Evolutionary conservation across 768 basidiomycete genomes (phyloP).

Genomic region (Suillus spraguei): DNA sequence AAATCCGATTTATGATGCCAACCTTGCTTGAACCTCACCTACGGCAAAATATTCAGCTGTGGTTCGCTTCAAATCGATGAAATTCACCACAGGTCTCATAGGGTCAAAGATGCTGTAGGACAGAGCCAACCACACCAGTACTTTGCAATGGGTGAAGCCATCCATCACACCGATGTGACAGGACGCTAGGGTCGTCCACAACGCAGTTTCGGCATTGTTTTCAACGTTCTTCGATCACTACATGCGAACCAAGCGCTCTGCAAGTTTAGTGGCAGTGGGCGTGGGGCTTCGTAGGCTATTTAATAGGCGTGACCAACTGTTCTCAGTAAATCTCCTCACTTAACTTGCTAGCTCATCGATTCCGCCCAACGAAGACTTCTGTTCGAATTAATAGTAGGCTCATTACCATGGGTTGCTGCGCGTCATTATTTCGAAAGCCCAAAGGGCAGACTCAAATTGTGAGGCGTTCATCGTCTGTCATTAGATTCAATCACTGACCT

Average conservation of each 20-base stretch:
- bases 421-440: not conserved
- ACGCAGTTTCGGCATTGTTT: not conserved
- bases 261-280: not conserved
- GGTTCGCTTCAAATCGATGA: not conserved
- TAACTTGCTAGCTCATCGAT: not conserved
- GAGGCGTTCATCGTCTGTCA: not conserved
- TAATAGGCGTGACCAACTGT: not conserved
- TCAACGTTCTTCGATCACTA: not conserved
- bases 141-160: no score
- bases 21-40: not conserved
- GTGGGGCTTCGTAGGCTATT: not conserved
- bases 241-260: not conserved
- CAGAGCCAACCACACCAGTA: not conserved
- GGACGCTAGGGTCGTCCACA: not conserved
- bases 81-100: not conserved
- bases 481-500: not conserved
- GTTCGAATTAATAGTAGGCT: not conserved
- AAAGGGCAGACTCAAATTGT: not conserved
- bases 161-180: not conserved
- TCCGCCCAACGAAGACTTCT: not conserved
- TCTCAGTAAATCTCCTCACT: not conserved
- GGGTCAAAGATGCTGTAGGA: not conserved
- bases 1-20: not conserved
- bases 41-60: no score
- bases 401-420: not conserved